Conservation (phyloP, 2,329 filamentous ascomycete genomes). For the Venturia oleaginea region DNA sequence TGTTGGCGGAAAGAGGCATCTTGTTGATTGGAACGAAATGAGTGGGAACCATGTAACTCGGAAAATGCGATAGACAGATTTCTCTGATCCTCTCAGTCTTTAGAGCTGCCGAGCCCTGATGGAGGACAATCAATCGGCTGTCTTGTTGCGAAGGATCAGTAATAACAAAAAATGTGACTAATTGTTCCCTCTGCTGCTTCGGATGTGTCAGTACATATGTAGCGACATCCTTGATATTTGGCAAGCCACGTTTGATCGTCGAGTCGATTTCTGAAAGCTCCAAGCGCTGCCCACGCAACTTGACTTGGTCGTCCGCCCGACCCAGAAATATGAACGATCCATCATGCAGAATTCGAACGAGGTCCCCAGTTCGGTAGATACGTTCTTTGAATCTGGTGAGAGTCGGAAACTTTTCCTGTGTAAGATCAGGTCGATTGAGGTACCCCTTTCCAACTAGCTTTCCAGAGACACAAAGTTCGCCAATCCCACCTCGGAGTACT, state of each 20-base stretch:
- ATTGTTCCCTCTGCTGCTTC: constrained; percentile 67
- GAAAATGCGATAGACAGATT: constrained; percentile 61
- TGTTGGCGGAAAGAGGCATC: constrained; percentile 78
- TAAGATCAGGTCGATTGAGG: constrained; percentile 70
- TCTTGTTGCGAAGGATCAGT: neutral
- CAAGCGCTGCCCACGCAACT: constrained; percentile 77
- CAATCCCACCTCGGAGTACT: constrained; percentile 68
- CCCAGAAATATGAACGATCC: constrained; percentile 81
- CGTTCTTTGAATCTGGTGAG: constrained; percentile 37
- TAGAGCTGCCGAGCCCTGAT: constrained; percentile 16
- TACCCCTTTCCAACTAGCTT: constrained; percentile 86
- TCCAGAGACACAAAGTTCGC: constrained; percentile 82
- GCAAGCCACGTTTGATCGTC: constrained; percentile 55
- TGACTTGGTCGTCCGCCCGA: constrained; percentile 83
- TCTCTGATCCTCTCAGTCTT: constrained; percentile 22
- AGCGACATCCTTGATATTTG: constrained; percentile 56
- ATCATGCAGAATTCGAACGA: constrained; percentile 73
- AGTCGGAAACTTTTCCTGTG: constrained; percentile 63
- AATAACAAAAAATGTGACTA: constrained; percentile 61
- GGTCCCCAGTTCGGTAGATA: constrained; percentile 81
- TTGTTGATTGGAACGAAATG: constrained; percentile 63
- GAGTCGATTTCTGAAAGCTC: constrained; percentile 91
- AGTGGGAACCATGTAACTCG: constrained; percentile 85
- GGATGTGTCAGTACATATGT: constrained; percentile 68
- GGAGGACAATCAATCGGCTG: constrained; percentile 9